Base-by-base conservation (phyloP, 257 asterid species). In the Verbascum thapsus region DNA sequence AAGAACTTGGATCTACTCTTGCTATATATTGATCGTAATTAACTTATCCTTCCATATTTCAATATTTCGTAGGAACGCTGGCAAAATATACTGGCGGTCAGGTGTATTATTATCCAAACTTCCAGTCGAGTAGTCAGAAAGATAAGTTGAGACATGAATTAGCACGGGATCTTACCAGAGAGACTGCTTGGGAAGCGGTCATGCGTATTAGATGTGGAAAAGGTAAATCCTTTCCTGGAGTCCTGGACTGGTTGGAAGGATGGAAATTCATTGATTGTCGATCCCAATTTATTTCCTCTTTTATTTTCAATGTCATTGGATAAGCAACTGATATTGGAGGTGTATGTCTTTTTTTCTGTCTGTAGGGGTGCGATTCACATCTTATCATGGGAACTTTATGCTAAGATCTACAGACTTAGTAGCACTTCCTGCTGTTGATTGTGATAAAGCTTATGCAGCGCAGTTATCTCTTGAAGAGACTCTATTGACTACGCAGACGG, bases 121-220 rank as follows among this genome's bases (percentile, higher is more conserved):
- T 94, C 81, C 88, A 68, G 60, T 76, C 95, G 17, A 61, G 76
- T 68, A 18, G 72, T 69, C 96, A 91, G 69, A 66, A 75, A 78
- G 96, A 94, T 52, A 94, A 81, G 76, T 78, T 94, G 76, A 74
- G 64, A 64, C 95, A 94, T 63, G 99, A 90, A 76, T 79, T 94
- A 60, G 63, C 80, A 72, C 83, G 99, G 80, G 99, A 94, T 80
- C 95, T 94, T 59, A 94, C 95, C 30, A 79, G 98, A 70, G 98
- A 90, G 76, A 94, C 96, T 68, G 99, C 98, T 2, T 94, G 99
- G 99, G 99, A 94, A 78, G 79, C 98, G 12, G 99, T 94, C 70
- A 81, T 94, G 96, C 88, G 99, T 40, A 88, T 94, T 78, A 79
- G 99, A 83, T 94, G 99, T 76, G 99, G 99, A 73, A 94, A 81